Conservation (phyloP, 768 basidiomycete genomes). For the Arthromyces matolae region DNA sequence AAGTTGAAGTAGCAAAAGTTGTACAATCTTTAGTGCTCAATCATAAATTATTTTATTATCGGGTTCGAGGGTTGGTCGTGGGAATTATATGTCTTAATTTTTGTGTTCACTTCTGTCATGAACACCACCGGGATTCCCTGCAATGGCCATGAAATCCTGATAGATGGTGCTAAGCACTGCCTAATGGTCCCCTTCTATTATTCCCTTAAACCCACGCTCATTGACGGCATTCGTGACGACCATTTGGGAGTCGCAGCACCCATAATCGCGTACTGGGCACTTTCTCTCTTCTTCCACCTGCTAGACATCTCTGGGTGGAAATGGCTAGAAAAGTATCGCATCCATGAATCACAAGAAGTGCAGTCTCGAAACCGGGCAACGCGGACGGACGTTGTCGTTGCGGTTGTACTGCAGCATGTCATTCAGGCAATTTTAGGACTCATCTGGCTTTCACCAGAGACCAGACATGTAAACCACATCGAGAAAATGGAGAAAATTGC, state of each 20-base stretch:
- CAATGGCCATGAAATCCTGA: constrained; percentile 13
- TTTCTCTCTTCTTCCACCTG: constrained; percentile 75
- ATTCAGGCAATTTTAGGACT: constrained; percentile 79
- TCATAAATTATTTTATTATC: constrained; percentile 12
- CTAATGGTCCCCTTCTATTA: constrained; percentile 54
- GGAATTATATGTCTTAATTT: constrained; percentile 11
- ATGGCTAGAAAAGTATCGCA: constrained; percentile 78
- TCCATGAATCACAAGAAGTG: constrained; percentile 86
- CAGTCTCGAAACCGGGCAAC: constrained; percentile 71
- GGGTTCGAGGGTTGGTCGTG: constrained; percentile 10
- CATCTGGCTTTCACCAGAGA: constrained; percentile 55
- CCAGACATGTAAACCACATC: constrained; percentile 34
- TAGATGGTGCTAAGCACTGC: constrained; percentile 27
- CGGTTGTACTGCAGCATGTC: constrained; percentile 83
- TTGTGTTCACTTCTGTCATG: constrained; percentile 21
- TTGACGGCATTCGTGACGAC: constrained; percentile 66
- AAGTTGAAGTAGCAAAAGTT: constrained; percentile 11
- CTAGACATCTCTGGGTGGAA: constrained; percentile 77
- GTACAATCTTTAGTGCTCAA: constrained; percentile 8
- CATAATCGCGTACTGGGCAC: constrained; percentile 78
- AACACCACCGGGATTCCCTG: constrained; percentile 41
- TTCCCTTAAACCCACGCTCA: constrained; percentile 37
- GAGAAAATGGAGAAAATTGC: constrained; percentile 40
- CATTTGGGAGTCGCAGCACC: constrained; percentile 71
- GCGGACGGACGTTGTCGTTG: constrained; percentile 64